Percentiles rank a stretch among this genome's conserved stretches.
Conservation (phyloP, 176 grass and related monocot species). For the Olyra latifolia region DNA sequence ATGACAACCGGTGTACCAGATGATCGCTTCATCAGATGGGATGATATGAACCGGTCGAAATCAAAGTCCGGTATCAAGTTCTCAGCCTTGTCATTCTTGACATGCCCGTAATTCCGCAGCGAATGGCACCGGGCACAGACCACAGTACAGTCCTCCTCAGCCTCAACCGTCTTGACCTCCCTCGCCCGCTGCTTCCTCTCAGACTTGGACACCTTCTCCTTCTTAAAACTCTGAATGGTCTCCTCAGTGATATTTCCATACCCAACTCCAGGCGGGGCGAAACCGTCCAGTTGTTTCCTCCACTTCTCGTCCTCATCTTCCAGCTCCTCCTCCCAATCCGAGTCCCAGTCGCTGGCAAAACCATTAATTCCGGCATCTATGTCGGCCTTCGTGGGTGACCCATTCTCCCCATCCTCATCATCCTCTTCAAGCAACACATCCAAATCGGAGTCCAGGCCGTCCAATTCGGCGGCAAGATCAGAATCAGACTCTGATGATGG, state of each 20-base stretch:
- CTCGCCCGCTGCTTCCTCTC: slow-evolving; percentile 62
- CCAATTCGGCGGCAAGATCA: slow-evolving; percentile 38
- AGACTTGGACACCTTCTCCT: slow-evolving; percentile 81
- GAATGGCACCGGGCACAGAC: slow-evolving; percentile 90
- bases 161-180: slow-evolving; percentile 55
- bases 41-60: slow-evolving; percentile 81
- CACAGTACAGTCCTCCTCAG: slow-evolving; percentile 38
- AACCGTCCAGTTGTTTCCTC: slow-evolving; percentile 76
- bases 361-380: slow-evolving; percentile 26
- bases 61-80: slow-evolving; percentile 96
- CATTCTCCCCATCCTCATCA: slow-evolving; percentile 1
- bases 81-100: slow-evolving; percentile 84
- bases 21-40: slow-evolving; percentile 67
- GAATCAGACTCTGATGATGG: background rate
- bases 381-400: slow-evolving; percentile 25
- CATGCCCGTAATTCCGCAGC: slow-evolving; percentile 81
- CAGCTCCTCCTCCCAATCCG: slow-evolving; percentile 48
- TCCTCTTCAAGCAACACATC: slow-evolving; percentile 53
- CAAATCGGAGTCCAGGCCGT: slow-evolving; percentile 35
- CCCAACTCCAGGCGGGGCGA: slow-evolving; percentile 61
- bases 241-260: slow-evolving; percentile 84
- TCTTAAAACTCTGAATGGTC: slow-evolving; percentile 60
- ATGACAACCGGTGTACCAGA: slow-evolving; percentile 64
- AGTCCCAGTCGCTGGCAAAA: slow-evolving; percentile 38
- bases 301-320: slow-evolving; percentile 63